Percentiles rank a stretch among this genome's conserved stretches.
These are phyloP conservation scores for Cadophora sp. DNA, from an alignment of 2,329 filamentous ascomycete genomes.

Conservation along the genomic window DNA sequence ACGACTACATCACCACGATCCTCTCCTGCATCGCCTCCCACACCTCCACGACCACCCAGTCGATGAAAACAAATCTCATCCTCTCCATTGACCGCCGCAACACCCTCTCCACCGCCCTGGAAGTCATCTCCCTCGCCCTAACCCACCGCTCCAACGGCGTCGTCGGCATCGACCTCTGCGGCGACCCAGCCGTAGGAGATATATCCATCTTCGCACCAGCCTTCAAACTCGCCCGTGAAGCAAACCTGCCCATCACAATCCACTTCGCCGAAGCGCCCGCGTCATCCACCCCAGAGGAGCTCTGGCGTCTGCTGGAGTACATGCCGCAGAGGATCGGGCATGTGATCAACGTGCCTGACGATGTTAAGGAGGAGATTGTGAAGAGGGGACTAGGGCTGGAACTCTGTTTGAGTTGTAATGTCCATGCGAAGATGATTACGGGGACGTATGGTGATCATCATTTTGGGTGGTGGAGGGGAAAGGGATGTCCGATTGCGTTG, in stretches of 20 bases:
- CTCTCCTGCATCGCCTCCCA: slow-evolving; percentile 61
- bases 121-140: slow-evolving; percentile 69
- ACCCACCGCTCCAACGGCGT: slow-evolving; percentile 61
- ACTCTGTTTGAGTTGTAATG: slow-evolving; percentile 82
- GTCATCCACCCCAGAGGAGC: slow-evolving; percentile 64
- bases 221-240: slow-evolving; percentile 61
- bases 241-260: slow-evolving; percentile 69
- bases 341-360: slow-evolving; percentile 75
- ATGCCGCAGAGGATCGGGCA: slow-evolving; percentile 75
- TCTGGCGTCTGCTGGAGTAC: slow-evolving; percentile 69
- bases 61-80: slow-evolving; percentile 70
- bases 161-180: slow-evolving; percentile 80
- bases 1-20: slow-evolving; percentile 70
- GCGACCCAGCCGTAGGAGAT: slow-evolving; percentile 71
- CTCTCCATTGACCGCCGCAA: slow-evolving; percentile 76
- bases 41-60: slow-evolving; percentile 48
- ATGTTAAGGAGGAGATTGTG: slow-evolving; percentile 62
- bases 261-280: slow-evolving; percentile 77
- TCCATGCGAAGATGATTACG: slow-evolving; percentile 74
- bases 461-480: slow-evolving; percentile 75
- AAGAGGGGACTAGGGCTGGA: slow-evolving; percentile 69
- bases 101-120: slow-evolving; percentile 61
- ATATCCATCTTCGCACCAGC: slow-evolving; percentile 64
- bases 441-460: slow-evolving; percentile 74
- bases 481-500: slow-evolving; percentile 67